A percentile compares a stretch with the other conserved stretches of the same genome.
These are phyloP conservation scores for Trichomonascaceae sp. DNA, from an alignment of 1,139 yeast genomes.

Conservation along the genomic window DNA sequence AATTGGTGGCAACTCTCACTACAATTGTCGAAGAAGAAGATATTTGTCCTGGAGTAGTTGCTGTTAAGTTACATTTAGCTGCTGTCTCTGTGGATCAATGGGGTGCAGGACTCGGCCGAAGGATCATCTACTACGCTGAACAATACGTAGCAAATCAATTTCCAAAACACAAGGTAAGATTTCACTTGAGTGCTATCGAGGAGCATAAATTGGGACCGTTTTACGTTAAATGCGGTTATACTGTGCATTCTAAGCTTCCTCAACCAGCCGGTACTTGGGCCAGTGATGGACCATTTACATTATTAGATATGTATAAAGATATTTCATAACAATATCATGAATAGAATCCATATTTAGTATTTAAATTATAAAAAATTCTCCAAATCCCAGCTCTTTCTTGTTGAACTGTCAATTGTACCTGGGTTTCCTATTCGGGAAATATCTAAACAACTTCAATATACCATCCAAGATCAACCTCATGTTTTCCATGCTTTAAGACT, in stretches of 20 bases:
- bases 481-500: neutral
- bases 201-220: constrained; percentile 5
- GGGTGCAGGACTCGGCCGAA: constrained; percentile 5
- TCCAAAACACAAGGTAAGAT: neutral
- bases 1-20: constrained; percentile 7
- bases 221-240: constrained; percentile 1
- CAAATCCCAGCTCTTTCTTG: too few species aligned
- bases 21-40: neutral
- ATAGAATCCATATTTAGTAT: too few species aligned
- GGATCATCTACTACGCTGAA: neutral
- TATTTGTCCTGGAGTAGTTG: neutral
- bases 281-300: neutral
- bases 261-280: constrained; percentile 3
- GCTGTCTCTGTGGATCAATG: constrained; percentile 1
- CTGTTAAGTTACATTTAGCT: neutral
- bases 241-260: neutral
- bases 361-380: too few species aligned
- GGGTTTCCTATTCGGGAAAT: neutral
- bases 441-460: neutral
- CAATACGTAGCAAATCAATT: neutral
- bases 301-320: constrained; percentile 2
- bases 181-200: neutral
- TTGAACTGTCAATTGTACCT: neutral
- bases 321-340: neutral
- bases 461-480: neutral